phyloP scores from a whole-genome alignment of 2,329 filamentous ascomycete species.

The Paraphoma chrysanthemicola region DNA sequence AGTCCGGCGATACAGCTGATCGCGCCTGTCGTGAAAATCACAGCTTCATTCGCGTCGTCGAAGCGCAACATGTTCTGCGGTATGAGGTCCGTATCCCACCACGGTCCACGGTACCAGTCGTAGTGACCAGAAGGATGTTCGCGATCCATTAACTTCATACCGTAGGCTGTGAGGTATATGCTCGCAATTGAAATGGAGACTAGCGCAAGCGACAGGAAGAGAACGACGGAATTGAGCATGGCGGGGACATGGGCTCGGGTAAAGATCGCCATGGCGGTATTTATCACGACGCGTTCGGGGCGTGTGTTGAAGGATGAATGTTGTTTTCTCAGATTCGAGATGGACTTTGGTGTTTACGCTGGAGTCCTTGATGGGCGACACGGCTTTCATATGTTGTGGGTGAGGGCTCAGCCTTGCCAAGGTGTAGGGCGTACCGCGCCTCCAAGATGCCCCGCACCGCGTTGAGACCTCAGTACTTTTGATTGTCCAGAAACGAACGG shows the following conservation, averaged over 20 bases:
- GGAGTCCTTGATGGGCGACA: too few species aligned
- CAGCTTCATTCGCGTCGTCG: constrained; percentile 1
- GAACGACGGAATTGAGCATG: constrained; percentile 4
- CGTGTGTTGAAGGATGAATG: too few species aligned
- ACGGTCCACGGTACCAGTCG: constrained; percentile 11
- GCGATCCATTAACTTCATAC: constrained; percentile 4
- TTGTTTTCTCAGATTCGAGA: too few species aligned
- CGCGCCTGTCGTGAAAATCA: constrained; percentile 4
- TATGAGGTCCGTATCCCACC: constrained; percentile 1
- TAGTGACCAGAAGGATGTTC: constrained; percentile 2
- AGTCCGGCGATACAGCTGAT: not conserved
- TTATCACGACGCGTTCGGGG: not conserved
- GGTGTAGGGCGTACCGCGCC: not conserved
- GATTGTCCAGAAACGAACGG: too few species aligned
- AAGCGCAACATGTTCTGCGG: constrained; percentile 1
- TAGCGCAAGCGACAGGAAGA: constrained; percentile 9
- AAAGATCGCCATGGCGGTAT: not conserved
- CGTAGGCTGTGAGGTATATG: constrained; percentile 9
- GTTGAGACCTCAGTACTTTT: not conserved
- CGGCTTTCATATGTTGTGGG: not conserved
- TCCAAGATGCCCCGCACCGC: not conserved
- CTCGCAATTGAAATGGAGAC: constrained; percentile 5
- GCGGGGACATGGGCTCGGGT: constrained; percentile 2
- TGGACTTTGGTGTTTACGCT: too few species aligned
- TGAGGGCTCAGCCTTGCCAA: not conserved